Conservation (phyloP, 2,329 filamentous ascomycete species). For the Fusarium virguliforme region DNA sequence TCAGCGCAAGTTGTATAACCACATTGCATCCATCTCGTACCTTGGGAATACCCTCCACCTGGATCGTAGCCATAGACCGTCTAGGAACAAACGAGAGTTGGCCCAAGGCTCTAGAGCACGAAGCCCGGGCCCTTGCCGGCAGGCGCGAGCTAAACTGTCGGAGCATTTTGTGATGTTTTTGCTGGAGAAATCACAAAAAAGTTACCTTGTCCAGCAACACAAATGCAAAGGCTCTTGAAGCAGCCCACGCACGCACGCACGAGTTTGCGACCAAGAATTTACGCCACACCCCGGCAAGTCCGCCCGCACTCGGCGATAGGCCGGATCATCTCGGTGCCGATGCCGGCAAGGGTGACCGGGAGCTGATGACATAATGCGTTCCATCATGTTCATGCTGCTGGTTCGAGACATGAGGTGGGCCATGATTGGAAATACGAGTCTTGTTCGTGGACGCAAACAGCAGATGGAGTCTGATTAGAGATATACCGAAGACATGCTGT, state of each 20-base stretch:
- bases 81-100: conserved; percentile 44
- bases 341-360: not conserved
- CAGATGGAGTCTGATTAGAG: too few relatives aligned
- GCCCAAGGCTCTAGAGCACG: conserved; percentile 47
- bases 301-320: conserved; percentile 51
- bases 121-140: conserved; percentile 49
- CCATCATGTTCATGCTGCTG: conserved; percentile 10
- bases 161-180: conserved; percentile 52
- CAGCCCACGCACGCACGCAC: conserved; percentile 11
- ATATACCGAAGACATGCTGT: too few relatives aligned
- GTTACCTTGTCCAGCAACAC: conserved; percentile 30
- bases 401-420: not conserved
- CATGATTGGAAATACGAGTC: conserved; percentile 17
- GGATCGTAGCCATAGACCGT: conserved; percentile 54
- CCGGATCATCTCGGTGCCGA: conserved; percentile 53
- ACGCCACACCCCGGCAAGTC: conserved; percentile 44
- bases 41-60: conserved; percentile 58
- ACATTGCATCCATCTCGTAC: conserved; percentile 34
- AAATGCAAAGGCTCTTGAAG: conserved; percentile 31
- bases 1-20: conserved; percentile 1
- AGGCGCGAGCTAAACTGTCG: conserved; percentile 56
- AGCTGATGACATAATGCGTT: conserved; percentile 47
- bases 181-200: conserved; percentile 20
- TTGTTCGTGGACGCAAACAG: not conserved
- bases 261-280: conserved; percentile 52